Evolutionary conservation across 1,284 basidiomycete species (phyloP), one percentile per base, ranked within the genome.

Genomic region (Cutaneotrichosporon mucoides): DNA sequence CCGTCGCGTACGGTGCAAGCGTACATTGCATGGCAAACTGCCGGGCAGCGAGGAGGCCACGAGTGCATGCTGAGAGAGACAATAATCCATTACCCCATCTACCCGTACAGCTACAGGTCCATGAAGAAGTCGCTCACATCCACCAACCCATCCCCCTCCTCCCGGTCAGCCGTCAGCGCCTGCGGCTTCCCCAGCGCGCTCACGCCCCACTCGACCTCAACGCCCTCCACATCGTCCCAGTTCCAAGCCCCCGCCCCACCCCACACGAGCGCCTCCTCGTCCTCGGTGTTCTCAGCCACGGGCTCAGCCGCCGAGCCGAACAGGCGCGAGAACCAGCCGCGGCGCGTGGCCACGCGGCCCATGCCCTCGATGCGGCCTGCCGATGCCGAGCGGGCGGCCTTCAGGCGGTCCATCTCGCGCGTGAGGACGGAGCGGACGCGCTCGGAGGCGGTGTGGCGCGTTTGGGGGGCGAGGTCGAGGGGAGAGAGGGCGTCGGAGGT

Each of bases 221-320:
- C 70, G 7, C 76, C 76, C 52, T 77, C 76, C 6, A 78, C 63
- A 57, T 77, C 75, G 54, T 74, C 68, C 73, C 75, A 78, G 49
- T 57, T 67, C 56, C 73, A 78, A 7, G 61, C 35, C 0, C 73
- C 75, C 37, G 65, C 69, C 7, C 69, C 70, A 37, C 75, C 75
- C 75, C 75, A 76, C 3, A 73, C 60, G 57, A 73, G 55, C 52
- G 67, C 65, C 65, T 76, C 71, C 59, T 72, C 71, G 47, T 65
- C 57, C 40, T 60, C 66, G 10, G 66, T 69, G 10, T 58, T 66
- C n/a, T 65, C 68, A 10, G 37, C 57, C 6, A 63, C 66, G 11
- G 58, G 58, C 24, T 56, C 61, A 0, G 56, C 48, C 6, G 47
- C 41, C 11, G 35, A 46, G 24, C 67, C 70, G 58, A 73, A 69